Evolutionary conservation across 179 eudicot species (phyloP).

Genomic region (Pouteria campechiana): DNA sequence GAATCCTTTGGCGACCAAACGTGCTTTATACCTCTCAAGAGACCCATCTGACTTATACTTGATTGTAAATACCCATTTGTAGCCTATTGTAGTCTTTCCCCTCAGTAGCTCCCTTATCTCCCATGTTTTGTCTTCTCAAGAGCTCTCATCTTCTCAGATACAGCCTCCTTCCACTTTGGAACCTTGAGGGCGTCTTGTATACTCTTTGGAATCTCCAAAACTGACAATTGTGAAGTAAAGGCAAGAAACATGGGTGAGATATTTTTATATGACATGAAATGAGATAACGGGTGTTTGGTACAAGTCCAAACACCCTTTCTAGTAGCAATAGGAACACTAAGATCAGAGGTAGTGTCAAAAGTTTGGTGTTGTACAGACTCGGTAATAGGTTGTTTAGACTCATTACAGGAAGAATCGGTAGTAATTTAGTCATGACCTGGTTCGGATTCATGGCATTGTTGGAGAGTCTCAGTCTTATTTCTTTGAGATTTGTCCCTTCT

Average conservation of each 20-base stretch:
- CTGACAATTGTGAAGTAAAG: background rate
- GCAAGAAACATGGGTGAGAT: background rate
- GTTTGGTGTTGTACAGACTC: too few relatives aligned
- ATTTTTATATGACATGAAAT: background rate
- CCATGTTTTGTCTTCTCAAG: background rate
- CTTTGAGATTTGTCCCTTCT: too few relatives aligned
- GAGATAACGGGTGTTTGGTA: background rate
- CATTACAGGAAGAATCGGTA: too few relatives aligned
- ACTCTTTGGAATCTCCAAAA: background rate
- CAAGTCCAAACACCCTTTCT: background rate
- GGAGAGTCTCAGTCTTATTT: too few relatives aligned
- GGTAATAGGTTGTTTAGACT: too few relatives aligned
- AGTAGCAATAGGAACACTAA: background rate
- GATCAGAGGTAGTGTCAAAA: too few relatives aligned
- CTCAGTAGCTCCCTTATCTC: background rate
- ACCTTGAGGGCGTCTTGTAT: background rate
- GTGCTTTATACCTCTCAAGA: constrained; percentile 1
- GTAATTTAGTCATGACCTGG: too few relatives aligned
- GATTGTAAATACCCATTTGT: background rate
- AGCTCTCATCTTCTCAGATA: background rate
- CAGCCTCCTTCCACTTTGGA: background rate
- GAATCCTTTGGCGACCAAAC: constrained; percentile 5
- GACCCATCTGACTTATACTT: background rate
- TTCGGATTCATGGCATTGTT: too few relatives aligned
- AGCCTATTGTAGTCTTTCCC: too few relatives aligned